Base-by-base conservation (phyloP, 1,139 yeast genomes). In the Yamadazyma atmosphaerica region DNA sequence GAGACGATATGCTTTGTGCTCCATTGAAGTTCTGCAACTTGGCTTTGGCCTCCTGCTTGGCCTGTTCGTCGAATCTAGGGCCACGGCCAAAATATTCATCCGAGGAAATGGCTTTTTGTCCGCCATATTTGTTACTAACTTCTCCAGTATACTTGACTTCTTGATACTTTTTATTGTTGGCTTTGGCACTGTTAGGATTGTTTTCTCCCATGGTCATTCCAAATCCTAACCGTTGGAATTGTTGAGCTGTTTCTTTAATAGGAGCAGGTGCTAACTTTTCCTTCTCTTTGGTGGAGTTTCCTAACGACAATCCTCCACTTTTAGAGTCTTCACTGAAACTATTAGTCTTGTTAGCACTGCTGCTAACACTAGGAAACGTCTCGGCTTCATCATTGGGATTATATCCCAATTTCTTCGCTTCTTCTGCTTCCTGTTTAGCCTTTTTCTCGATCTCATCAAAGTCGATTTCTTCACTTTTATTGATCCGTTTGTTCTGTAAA, bases 11-110 rank as follows among this genome's bases (percentile, higher is more conserved):
- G 4, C 95, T 77, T 35, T 86, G 84, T 2, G 98, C 96, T 36
- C 94, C 95, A 42, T 77, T 79, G 62, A 86, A 94, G 7, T 82
- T 68, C 60, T 84, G 89, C 44, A 92, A 71, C 52, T 94, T 89
- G 19, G 77, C 59, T 46, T 74, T 74, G 4, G 98, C 97, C 63
- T 89, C 97, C 33, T 73, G 74, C 44, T 84, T 85, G 32, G 88
- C 86, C 8, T 71, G 70, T 50, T 86, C 86, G 54, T 88, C 97
- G 56, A 80, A 88, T 34, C 81, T 70, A 3, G 77, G 77, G 29
- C 94, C 94, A 55, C 96, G 82, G 12, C 97, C 96, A 60, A 92
- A 92, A 58, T 79, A 81, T 64, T 89, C 95, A 61, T 94, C 98
- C 0, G 97, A 89, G 0, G 98, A 90, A 48, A 92, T 94, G 39